Evolutionary conservation across 768 basidiomycete species (phyloP).

Genomic region (Tricholoma sp.): DNA sequence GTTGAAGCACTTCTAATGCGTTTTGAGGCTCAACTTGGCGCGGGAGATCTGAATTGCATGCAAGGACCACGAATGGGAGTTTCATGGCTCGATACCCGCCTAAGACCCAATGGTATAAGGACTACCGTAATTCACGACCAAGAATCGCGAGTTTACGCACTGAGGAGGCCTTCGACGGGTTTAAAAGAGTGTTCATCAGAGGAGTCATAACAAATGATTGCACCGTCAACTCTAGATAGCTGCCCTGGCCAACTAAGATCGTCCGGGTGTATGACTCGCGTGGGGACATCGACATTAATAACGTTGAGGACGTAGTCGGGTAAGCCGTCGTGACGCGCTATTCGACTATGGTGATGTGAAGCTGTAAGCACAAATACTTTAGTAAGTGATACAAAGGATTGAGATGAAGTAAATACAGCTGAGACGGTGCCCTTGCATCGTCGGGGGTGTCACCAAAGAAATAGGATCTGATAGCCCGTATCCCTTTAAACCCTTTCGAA

Average conservation of each 20-base stretch:
- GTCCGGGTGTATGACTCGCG: slow-evolving; percentile 2
- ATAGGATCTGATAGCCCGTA: slow-evolving; percentile 47
- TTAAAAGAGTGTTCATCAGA: slow-evolving; percentile 55
- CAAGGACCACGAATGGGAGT: slow-evolving; percentile 69
- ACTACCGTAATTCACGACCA: not conserved
- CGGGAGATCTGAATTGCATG: slow-evolving; percentile 79
- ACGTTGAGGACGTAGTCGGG: slow-evolving; percentile 44
- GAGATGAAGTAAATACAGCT: slow-evolving; percentile 29
- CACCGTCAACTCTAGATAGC: slow-evolving; percentile 64
- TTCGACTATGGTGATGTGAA: slow-evolving; percentile 29
- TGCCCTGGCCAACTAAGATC: slow-evolving; percentile 39
- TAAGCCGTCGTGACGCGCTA: slow-evolving; percentile 29
- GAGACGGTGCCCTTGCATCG: slow-evolving; percentile 25
- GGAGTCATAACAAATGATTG: slow-evolving; percentile 84
- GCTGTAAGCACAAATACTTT: slow-evolving; percentile 15
- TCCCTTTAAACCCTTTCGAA: slow-evolving; percentile 67
- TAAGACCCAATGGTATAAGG: slow-evolving; percentile 23
- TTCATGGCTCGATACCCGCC: slow-evolving; percentile 54
- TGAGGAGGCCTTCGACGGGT: slow-evolving; percentile 61
- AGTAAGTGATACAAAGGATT: slow-evolving; percentile 3
- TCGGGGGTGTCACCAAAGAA: slow-evolving; percentile 26
- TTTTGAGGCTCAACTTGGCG: slow-evolving; percentile 51
- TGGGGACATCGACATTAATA: slow-evolving; percentile 48
- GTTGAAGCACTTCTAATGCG: slow-evolving; percentile 44
- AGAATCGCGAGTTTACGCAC: slow-evolving; percentile 42